Conservation (phyloP, 2,329 filamentous ascomycete species). For the Colletotrichum viniferum region DNA sequence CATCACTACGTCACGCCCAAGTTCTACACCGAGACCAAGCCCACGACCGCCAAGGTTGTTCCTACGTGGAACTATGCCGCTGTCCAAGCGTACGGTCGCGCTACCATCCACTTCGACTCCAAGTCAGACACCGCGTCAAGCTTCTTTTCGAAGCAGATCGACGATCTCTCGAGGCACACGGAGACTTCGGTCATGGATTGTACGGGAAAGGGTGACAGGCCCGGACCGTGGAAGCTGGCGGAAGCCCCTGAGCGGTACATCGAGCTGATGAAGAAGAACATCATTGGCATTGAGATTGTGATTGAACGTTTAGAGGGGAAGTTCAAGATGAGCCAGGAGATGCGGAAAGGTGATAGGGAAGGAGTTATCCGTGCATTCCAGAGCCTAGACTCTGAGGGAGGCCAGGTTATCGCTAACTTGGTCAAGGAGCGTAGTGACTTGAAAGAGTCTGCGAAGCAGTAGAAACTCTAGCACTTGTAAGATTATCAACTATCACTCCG, state of each 20-base stretch:
- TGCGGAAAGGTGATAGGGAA: slow-evolving; percentile 53
- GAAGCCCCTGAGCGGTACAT: slow-evolving; percentile 64
- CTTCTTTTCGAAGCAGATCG: slow-evolving; percentile 57
- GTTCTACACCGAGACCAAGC: slow-evolving; percentile 71
- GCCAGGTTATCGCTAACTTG: slow-evolving; percentile 32
- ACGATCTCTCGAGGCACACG: slow-evolving; percentile 53
- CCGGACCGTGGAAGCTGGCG: slow-evolving; percentile 56
- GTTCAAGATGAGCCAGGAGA: slow-evolving; percentile 72
- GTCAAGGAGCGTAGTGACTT: slow-evolving; percentile 34
- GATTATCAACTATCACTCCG: accelerated
- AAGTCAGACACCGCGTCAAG: slow-evolving; percentile 44
- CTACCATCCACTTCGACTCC: slow-evolving; percentile 57
- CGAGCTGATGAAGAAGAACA: slow-evolving; percentile 59
- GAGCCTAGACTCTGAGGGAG: slow-evolving; percentile 33
- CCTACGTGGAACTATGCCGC: slow-evolving; percentile 75
- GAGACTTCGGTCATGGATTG: slow-evolving; percentile 64
- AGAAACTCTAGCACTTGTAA: neutral
- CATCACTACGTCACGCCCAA: slow-evolving; percentile 73
- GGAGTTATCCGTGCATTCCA: slow-evolving; percentile 64
- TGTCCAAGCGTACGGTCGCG: slow-evolving; percentile 65
- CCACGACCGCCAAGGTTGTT: slow-evolving; percentile 67
- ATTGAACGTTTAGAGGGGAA: slow-evolving; percentile 62
- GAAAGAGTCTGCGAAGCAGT: slow-evolving; percentile 22
- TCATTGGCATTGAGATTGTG: slow-evolving; percentile 65
- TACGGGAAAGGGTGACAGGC: slow-evolving; percentile 37